Evolutionary conservation across 768 basidiomycete genomes (phyloP).

Genomic region (Lepiota subincarnata): DNA sequence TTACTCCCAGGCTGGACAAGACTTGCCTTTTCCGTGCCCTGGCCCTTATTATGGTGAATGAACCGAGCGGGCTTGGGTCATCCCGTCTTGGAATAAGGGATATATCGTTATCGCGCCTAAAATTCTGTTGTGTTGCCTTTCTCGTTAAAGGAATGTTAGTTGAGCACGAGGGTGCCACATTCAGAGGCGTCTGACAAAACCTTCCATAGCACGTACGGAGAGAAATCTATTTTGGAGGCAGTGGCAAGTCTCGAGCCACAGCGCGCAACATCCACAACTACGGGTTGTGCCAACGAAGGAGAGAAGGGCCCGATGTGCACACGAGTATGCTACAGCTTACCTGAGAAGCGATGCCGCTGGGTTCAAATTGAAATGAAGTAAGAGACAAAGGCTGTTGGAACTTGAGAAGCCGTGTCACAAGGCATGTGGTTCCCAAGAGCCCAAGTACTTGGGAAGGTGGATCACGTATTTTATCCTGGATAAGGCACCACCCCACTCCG

Average conservation of each 20-base stretch:
- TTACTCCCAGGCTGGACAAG: constrained; percentile 1
- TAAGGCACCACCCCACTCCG: neutral
- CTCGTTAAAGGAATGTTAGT: neutral
- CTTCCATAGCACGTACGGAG: neutral
- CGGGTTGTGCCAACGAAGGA: constrained; percentile 1
- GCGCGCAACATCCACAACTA: neutral
- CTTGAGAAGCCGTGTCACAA: constrained; percentile 3
- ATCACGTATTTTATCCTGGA: neutral
- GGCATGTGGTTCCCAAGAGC: neutral
- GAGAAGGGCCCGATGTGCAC: neutral
- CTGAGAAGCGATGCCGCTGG: neutral
- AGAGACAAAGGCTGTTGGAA: neutral
- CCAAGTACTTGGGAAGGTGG: neutral
- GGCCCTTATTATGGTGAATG: neutral
- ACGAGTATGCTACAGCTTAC: neutral
- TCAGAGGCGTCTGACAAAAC: neutral
- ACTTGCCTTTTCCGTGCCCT: constrained; percentile 3
- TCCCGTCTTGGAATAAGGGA: neutral
- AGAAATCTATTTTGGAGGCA: neutral
- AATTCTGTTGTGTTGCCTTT: neutral
- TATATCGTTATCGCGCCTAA: neutral
- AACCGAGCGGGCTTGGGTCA: constrained; percentile 2
- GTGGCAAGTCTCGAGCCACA: neutral
- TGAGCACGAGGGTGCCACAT: neutral
- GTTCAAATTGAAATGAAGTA: constrained; percentile 2